A percentile compares a stretch with the other conserved stretches of the same genome.
Conservation (phyloP, 257 asterid species). For the Cinchona pubescens region DNA sequence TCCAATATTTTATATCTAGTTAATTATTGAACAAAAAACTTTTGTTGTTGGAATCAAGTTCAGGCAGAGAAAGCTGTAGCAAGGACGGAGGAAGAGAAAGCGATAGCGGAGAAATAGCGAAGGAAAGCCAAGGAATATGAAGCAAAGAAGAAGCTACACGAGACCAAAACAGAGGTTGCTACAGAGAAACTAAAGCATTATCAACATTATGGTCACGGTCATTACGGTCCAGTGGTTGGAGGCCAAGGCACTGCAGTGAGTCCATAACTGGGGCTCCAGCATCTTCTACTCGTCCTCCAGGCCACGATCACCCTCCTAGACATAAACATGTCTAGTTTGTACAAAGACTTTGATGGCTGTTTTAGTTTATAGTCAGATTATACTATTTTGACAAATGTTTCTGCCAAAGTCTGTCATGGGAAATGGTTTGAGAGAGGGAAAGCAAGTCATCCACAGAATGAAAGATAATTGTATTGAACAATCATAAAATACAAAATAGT, state of each 20-base stretch:
- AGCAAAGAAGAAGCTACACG: conserved; percentile 71
- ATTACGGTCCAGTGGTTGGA: conserved; percentile 3
- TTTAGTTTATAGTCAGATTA: neutral
- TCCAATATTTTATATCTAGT: neutral
- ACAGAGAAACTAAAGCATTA: conserved; percentile 12
- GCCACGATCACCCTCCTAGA: conserved; percentile 36
- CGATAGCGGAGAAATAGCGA: conserved; percentile 45
- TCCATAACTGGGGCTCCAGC: conserved; percentile 31
- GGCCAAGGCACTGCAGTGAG: conserved; percentile 5
- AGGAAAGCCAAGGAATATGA: conserved; percentile 73
- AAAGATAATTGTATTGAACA: neutral
- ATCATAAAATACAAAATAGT: neutral
- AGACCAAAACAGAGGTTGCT: conserved; percentile 16
- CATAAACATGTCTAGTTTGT: neutral
- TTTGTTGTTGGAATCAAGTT: neutral
- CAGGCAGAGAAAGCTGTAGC: conserved; percentile 58
- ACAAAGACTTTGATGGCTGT: neutral
- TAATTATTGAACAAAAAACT: neutral
- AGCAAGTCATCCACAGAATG: neutral
- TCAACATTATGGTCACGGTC: conserved; percentile 21
- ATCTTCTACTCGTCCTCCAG: conserved; percentile 40
- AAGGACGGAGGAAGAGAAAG: conserved; percentile 50
- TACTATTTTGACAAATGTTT: neutral
- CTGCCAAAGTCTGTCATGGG: no score
- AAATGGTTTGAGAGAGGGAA: no score